Percentiles rank a stretch among this genome's conserved stretches.
phyloP scores from a whole-genome alignment of 805 yeast genomes.

The Barnettozyma siamensis region DNA sequence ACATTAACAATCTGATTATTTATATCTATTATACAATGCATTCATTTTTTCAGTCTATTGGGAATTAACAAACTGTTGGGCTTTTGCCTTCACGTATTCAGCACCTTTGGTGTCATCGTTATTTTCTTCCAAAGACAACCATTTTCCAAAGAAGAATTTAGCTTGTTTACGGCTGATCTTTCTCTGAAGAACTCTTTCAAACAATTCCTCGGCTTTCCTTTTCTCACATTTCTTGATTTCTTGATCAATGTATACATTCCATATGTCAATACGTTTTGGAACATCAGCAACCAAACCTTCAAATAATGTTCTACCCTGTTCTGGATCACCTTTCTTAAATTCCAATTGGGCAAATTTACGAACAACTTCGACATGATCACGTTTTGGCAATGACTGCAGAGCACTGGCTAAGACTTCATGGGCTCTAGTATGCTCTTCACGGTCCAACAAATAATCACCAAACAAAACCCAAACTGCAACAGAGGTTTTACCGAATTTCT shows the following conservation, averaged over 20 bases:
- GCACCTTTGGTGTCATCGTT: conserved; percentile 60
- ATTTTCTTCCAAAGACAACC: conserved; percentile 78
- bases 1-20: background rate
- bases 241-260: conserved; percentile 94
- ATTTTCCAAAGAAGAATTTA: conserved; percentile 87
- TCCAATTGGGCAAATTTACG: conserved; percentile 87
- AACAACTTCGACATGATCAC: conserved; percentile 73
- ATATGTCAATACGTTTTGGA: conserved; percentile 85
- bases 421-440: conserved; percentile 49
- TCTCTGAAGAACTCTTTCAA: conserved; percentile 66
- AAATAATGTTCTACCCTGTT: conserved; percentile 89
- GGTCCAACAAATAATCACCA: conserved; percentile 69
- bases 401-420: conserved; percentile 73
- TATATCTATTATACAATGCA: conserved; percentile 5
- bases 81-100: conserved; percentile 87
- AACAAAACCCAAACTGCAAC: conserved; percentile 75
- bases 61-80: conserved; percentile 63
- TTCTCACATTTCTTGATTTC: conserved; percentile 72
- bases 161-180: conserved; percentile 85
- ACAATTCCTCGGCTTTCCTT: conserved; percentile 66
- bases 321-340: conserved; percentile 81
- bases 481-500: conserved; percentile 70
- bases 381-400: conserved; percentile 61
- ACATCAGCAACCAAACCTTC: conserved; percentile 89
- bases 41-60: conserved; percentile 1